Conservation (phyloP, 176 grass and related monocot species). For the Pontederia paniculata region DNA sequence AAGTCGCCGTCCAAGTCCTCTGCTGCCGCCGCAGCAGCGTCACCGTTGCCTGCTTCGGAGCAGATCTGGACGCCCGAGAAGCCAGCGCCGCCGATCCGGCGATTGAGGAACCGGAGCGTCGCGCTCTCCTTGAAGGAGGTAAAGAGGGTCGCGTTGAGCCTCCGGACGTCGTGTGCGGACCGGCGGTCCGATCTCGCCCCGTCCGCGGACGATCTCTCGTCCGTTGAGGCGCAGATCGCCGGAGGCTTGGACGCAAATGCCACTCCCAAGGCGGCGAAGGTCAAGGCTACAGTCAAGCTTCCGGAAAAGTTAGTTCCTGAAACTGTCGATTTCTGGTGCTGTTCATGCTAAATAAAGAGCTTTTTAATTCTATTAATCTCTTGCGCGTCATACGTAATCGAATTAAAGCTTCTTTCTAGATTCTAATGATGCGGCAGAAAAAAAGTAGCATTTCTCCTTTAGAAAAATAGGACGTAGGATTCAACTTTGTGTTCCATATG, state of each 20-base stretch:
- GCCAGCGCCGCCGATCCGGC: conserved; percentile 22
- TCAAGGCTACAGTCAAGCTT: conserved; percentile 35
- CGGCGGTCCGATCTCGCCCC: neutral
- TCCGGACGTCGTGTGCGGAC: conserved; percentile 14
- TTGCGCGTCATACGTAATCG: no score
- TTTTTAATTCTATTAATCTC: neutral
- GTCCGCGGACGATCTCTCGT: conserved; percentile 28
- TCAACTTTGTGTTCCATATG: no score
- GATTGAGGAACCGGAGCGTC: conserved; percentile 25
- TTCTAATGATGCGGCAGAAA: no score
- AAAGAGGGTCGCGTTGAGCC: conserved; percentile 29
- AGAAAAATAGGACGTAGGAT: no score
- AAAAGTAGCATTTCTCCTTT: no score
- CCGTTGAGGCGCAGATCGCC: conserved; percentile 30
- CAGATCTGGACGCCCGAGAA: conserved; percentile 44
- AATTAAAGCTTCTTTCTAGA: no score
- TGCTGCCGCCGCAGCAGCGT: neutral
- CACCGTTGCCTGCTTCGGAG: neutral
- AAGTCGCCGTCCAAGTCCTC: neutral
- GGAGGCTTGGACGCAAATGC: conserved; percentile 3
- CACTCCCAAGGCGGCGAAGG: conserved; percentile 18
- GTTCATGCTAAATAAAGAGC: neutral
- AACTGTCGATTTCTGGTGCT: neutral
- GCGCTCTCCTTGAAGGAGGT: conserved; percentile 60
- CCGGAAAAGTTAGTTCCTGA: conserved; percentile 43